These are phyloP conservation scores for Tephrocybe sp. DNA, from an alignment of 768 basidiomycete genomes.

Conservation along the genomic window DNA sequence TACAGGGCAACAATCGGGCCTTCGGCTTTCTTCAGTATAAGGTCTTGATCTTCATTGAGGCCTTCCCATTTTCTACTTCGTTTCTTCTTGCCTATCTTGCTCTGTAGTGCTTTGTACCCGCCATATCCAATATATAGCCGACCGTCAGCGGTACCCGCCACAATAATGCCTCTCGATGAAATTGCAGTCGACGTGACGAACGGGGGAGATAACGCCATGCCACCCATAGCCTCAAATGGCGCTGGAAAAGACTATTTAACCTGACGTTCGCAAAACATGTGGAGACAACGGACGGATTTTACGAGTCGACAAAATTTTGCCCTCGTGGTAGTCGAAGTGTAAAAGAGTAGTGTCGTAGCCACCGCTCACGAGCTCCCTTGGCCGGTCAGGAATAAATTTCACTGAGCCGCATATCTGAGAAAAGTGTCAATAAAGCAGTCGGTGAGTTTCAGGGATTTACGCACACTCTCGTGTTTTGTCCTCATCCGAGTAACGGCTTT, in stretches of 20 bases:
- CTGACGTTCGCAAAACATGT: background rate
- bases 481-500: conserved; percentile 56
- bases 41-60: conserved; percentile 45
- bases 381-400: conserved; percentile 69
- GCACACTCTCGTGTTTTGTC: conserved; percentile 60
- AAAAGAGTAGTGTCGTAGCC: conserved; percentile 72
- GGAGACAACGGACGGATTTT: conserved; percentile 50
- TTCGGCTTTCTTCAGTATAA: conserved; percentile 55
- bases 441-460: conserved; percentile 19
- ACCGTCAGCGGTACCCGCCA: conserved; percentile 77
- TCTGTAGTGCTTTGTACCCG: conserved; percentile 49
- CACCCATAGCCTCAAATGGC: conserved; percentile 37
- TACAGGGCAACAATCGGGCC: conserved; percentile 78
- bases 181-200: conserved; percentile 68
- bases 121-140: conserved; percentile 68
- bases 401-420: conserved; percentile 68
- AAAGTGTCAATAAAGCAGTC: background rate
- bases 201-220: conserved; percentile 68
- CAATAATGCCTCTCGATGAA: conserved; percentile 58
- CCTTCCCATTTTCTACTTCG: conserved; percentile 74
- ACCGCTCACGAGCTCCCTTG: conserved; percentile 72
- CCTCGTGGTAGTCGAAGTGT: conserved; percentile 65
- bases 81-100: conserved; percentile 42
- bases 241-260: conserved; percentile 27
- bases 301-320: conserved; percentile 54